phyloP scores from a whole-genome alignment of 1,139 yeast species.

The Suhomyces maxii region DNA sequence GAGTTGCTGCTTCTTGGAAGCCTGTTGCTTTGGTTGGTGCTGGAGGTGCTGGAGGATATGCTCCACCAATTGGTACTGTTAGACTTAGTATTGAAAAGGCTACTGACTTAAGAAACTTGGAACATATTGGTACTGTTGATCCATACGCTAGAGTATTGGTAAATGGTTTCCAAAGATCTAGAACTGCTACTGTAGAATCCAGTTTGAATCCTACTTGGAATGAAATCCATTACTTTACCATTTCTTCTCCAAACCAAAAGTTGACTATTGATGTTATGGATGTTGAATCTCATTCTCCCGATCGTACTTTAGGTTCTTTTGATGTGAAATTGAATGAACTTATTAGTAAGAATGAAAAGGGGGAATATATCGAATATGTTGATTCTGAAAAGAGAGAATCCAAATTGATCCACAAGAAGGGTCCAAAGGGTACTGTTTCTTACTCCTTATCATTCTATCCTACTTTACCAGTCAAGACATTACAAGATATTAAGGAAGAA shows the following conservation, averaged over 20 bases:
- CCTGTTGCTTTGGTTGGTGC: slow-evolving; percentile 74
- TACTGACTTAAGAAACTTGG: slow-evolving; percentile 75
- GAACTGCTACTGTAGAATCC: slow-evolving; percentile 72
- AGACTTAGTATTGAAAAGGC: slow-evolving; percentile 75
- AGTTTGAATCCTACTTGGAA: slow-evolving; percentile 83
- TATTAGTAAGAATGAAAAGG: slow-evolving; percentile 66
- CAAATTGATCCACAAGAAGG: slow-evolving; percentile 66
- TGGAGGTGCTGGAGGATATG: slow-evolving; percentile 73
- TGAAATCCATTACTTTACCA: slow-evolving; percentile 76
- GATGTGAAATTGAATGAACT: slow-evolving; percentile 66
- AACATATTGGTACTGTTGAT: slow-evolving; percentile 85
- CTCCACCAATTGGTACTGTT: slow-evolving; percentile 90
- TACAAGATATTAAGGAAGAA: slow-evolving; percentile 64
- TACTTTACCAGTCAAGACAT: slow-evolving; percentile 68
- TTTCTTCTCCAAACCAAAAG: slow-evolving; percentile 78
- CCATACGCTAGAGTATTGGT: slow-evolving; percentile 83
- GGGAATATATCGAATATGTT: slow-evolving; percentile 60
- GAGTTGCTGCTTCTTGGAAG: slow-evolving; percentile 75
- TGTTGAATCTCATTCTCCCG: slow-evolving; percentile 71
- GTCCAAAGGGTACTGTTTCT: slow-evolving; percentile 76
- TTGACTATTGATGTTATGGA: slow-evolving; percentile 90
- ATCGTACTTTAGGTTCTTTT: slow-evolving; percentile 83
- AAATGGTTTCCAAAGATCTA: slow-evolving; percentile 72
- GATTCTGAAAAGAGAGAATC: slow-evolving; percentile 59
- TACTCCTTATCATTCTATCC: slow-evolving; percentile 84